Evolutionary conservation across 768 basidiomycete genomes (phyloP).

Genomic region (Tulasnella calospora): DNA sequence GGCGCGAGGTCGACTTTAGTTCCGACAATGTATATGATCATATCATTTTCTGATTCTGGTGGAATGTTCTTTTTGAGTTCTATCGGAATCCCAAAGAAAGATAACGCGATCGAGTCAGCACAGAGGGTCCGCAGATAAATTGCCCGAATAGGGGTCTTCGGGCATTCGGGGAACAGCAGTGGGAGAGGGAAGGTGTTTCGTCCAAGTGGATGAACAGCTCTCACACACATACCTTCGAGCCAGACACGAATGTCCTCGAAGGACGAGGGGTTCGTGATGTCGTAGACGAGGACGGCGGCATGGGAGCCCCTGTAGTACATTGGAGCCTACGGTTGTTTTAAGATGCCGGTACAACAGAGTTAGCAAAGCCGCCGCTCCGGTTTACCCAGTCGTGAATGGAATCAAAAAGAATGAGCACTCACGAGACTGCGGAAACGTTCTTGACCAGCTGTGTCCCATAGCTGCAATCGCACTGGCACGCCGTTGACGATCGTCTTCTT

Average conservation of each 20-base stretch:
- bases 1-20: slow-evolving; percentile 51
- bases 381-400: background rate
- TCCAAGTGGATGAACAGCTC: slow-evolving; percentile 6
- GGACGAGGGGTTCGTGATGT: slow-evolving; percentile 83
- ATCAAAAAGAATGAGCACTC: slow-evolving; percentile 32
- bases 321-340: slow-evolving; percentile 57
- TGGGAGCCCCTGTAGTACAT: slow-evolving; percentile 97
- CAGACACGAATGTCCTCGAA: slow-evolving; percentile 90
- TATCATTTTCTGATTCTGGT: slow-evolving; percentile 47
- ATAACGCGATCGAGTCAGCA: slow-evolving; percentile 27
- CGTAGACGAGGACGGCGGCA: slow-evolving; percentile 89
- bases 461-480: slow-evolving; percentile 76
- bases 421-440: slow-evolving; percentile 91
- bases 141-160: slow-evolving; percentile 7
- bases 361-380: background rate
- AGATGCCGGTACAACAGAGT: background rate
- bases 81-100: slow-evolving; percentile 28
- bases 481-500: slow-evolving; percentile 86
- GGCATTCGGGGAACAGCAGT: slow-evolving; percentile 5
- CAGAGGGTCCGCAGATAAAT: background rate
- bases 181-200: slow-evolving; percentile 16
- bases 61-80: slow-evolving; percentile 35
- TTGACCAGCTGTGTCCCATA: slow-evolving; percentile 94
- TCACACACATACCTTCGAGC: slow-evolving; percentile 60
- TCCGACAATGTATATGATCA: slow-evolving; percentile 93